Percentiles rank a stretch among this genome's conserved stretches.
These are phyloP conservation scores for Gnaphalium uliginosum DNA, from an alignment of 129 eudicot species.

Conservation along the genomic window DNA sequence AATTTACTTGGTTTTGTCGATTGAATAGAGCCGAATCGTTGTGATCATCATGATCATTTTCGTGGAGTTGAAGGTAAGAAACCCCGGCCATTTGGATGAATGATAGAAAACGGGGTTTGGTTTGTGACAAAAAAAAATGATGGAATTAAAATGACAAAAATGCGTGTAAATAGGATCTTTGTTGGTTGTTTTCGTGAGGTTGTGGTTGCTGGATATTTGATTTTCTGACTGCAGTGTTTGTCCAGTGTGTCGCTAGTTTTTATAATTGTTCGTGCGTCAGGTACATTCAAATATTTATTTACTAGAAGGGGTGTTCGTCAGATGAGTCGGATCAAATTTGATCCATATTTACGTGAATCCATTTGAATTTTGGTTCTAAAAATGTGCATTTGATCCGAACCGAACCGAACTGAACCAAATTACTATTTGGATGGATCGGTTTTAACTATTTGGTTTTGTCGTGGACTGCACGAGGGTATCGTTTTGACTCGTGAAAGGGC, in stretches of 20 bases:
- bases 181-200: conserved; percentile 11
- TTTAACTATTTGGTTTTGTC: too few species aligned
- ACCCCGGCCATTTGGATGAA: conserved; percentile 46
- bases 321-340: too few species aligned
- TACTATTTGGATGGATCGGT: too few species aligned
- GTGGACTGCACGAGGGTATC: too few species aligned
- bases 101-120: conserved; percentile 6
- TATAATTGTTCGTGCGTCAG: too few species aligned
- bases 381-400: too few species aligned
- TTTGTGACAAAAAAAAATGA: conserved; percentile 18
- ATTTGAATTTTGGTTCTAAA: too few species aligned
- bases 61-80: conserved; percentile 45
- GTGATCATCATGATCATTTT: conserved; percentile 23
- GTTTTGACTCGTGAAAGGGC: too few species aligned
- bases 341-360: too few species aligned
- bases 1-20: conserved; percentile 46
- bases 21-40: conserved; percentile 26
- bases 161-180: conserved; percentile 19
- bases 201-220: background rate
- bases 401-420: too few species aligned
- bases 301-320: too few species aligned
- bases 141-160: background rate
- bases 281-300: too few species aligned
- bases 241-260: background rate
- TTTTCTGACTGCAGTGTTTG: background rate